Conservation (phyloP, 78 protist species). For the Cavenderia fasciculata region DNA sequence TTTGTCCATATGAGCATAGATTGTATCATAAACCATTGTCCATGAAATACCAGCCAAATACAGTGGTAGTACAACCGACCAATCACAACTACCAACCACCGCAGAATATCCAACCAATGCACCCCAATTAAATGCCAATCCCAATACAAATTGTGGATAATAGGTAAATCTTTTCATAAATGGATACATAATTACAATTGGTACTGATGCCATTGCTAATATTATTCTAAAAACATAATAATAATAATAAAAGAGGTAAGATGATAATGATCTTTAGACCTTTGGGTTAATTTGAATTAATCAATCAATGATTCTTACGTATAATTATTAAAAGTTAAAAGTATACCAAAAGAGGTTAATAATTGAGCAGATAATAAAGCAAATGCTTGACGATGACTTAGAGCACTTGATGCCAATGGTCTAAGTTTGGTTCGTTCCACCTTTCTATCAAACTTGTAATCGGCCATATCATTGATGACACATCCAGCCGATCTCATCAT, state of each 20-base stretch:
- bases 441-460: constrained; percentile 87
- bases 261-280: no score
- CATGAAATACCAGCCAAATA: constrained; percentile 88
- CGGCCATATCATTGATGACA: constrained; percentile 94
- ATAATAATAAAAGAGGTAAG: no score
- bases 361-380: constrained; percentile 73
- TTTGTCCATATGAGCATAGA: constrained; percentile 95
- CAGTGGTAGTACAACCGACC: constrained; percentile 74
- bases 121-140: constrained; percentile 95
- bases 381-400: constrained; percentile 55
- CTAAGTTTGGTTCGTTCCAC: constrained; percentile 90
- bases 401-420: constrained; percentile 89
- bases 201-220: constrained; percentile 81
- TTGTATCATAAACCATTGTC: constrained; percentile 94
- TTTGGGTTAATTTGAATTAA: no score
- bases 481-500: constrained; percentile 97
- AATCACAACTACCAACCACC: constrained; percentile 59
- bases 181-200: constrained; percentile 91
- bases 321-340: constrained; percentile 50
- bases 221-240: constrained; percentile 54
- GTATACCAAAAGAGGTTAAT: constrained; percentile 30
- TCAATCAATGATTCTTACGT: constrained; percentile 58
- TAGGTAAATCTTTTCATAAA: constrained; percentile 90
- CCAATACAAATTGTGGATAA: constrained; percentile 93
- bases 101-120: constrained; percentile 90